phyloP scores from a whole-genome alignment of 2,329 filamentous ascomycete genomes.

The Phaeoacremonium minimum region DNA sequence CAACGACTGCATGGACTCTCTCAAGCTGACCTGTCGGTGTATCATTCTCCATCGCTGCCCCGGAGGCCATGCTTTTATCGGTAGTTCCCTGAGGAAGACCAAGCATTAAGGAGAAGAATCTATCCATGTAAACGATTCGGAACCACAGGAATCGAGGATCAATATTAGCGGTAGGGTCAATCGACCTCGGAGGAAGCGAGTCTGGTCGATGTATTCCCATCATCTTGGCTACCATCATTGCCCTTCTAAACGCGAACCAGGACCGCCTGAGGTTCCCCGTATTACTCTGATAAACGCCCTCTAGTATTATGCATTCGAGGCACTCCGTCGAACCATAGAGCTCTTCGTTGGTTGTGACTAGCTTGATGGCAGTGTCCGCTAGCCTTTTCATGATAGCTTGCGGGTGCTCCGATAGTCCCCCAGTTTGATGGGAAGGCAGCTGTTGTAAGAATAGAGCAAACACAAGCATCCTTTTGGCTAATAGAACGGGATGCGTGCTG shows the following conservation, averaged over 20 bases:
- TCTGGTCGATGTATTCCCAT: conserved; percentile 8
- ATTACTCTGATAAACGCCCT: conserved; percentile 41
- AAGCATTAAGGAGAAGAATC: conserved; percentile 42
- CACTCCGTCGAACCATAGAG: conserved; percentile 40
- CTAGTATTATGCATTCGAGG: conserved; percentile 43
- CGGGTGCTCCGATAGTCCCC: conserved; percentile 10
- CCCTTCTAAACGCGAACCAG: conserved; percentile 39
- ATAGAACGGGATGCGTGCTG: conserved; percentile 24
- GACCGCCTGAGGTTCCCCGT: conserved; percentile 38
- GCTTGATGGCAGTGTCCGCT: conserved; percentile 20
- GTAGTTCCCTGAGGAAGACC: conserved; percentile 35
- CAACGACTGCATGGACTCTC: conserved; percentile 24
- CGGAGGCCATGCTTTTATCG: conserved; percentile 19
- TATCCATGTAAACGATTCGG: conserved; percentile 37
- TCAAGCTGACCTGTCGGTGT: conserved; percentile 27
- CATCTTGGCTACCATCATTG: conserved; percentile 24
- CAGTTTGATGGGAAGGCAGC: conserved; percentile 1
- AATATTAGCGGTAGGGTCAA: conserved; percentile 17
- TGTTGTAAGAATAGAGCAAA: conserved; percentile 25
- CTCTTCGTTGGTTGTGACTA: conserved; percentile 41
- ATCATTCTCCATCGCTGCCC: conserved; percentile 19
- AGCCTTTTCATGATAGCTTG: conserved; percentile 16
- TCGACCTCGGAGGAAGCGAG: conserved; percentile 17
- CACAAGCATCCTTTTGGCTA: conserved; percentile 26
- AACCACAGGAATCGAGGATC: conserved; percentile 37